A percentile compares a stretch with the other conserved stretches of the same genome.
phyloP scores from a whole-genome alignment of 23 red algal species.

The Cyanidioschyzon merolae region DNA sequence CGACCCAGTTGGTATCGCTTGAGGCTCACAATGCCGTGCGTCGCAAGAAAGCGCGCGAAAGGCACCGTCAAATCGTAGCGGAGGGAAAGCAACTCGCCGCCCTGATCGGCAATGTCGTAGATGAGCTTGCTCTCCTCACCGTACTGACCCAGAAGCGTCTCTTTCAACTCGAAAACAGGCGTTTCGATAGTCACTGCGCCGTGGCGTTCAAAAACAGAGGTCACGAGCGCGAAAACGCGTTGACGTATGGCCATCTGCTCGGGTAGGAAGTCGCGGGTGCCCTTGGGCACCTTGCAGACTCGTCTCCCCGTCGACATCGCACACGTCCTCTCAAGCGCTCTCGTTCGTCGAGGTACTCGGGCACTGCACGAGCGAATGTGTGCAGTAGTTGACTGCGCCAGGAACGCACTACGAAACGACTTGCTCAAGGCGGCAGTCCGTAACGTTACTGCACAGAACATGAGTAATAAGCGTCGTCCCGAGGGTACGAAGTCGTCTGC shows the following conservation, averaged over 20 bases:
- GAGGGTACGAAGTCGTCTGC: not conserved
- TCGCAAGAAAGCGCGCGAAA: slow-evolving; percentile 87
- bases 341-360: not conserved
- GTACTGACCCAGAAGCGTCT: slow-evolving; percentile 86
- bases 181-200: slow-evolving; percentile 98
- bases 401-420: not conserved
- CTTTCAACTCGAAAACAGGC: slow-evolving; percentile 90
- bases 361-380: not conserved
- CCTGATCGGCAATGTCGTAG: slow-evolving; percentile 91
- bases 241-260: slow-evolving; percentile 85
- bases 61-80: slow-evolving; percentile 96
- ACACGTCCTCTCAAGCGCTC: not conserved
- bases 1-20: slow-evolving; percentile 92
- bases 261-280: slow-evolving; percentile 73
- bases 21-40: slow-evolving; percentile 64
- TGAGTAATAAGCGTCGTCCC: not conserved
- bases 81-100: slow-evolving; percentile 77
- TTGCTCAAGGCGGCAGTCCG: not conserved
- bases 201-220: slow-evolving; percentile 67
- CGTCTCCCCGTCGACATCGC: not conserved
- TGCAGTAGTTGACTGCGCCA: not conserved
- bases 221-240: slow-evolving; percentile 57
- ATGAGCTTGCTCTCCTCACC: slow-evolving; percentile 99
- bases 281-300: slow-evolving; percentile 70
- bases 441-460: not conserved